A percentile compares a stretch with the other conserved stretches of the same genome.
Conservation (phyloP, 148 eudicot genomes). For the Spergularia bocconei region DNA sequence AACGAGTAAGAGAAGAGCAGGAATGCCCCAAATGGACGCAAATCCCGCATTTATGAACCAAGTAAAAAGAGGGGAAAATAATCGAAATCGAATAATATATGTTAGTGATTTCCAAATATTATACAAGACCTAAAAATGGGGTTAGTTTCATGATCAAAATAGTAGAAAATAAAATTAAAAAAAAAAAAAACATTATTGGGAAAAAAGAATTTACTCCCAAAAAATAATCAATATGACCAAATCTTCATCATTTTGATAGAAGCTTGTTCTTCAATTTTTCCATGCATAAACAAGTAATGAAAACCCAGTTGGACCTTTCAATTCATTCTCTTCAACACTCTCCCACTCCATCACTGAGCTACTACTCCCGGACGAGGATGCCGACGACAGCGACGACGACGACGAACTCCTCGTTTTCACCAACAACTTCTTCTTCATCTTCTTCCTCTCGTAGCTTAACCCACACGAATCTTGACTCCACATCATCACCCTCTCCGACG, state of each 20-base stretch:
- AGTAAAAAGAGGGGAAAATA: too few species aligned
- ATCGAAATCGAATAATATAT: background rate
- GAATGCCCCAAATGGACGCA: background rate
- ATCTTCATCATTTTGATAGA: too few species aligned
- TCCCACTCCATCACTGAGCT: slow-evolving; percentile 87
- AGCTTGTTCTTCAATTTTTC: slow-evolving; percentile 36
- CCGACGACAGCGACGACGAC: slow-evolving; percentile 61
- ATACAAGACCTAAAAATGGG: slow-evolving; percentile 11
- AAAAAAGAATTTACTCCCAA: background rate
- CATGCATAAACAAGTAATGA: slow-evolving; percentile 83
- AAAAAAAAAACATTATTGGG: background rate
- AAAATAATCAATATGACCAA: background rate
- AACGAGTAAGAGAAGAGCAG: too few species aligned
- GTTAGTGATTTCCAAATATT: slow-evolving; percentile 17
- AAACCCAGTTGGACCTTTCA: slow-evolving; percentile 71
- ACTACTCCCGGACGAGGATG: slow-evolving; percentile 59
- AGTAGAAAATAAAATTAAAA: background rate
- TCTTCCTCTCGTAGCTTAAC: slow-evolving; percentile 53
- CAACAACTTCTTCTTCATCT: slow-evolving; percentile 51
- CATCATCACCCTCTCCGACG: slow-evolving; percentile 2
- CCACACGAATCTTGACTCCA: slow-evolving; percentile 58
- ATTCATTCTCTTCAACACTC: slow-evolving; percentile 70
- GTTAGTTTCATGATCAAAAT: slow-evolving; percentile 10
- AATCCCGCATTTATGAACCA: slow-evolving; percentile 6
- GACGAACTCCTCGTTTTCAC: slow-evolving; percentile 49